These are phyloP conservation scores for Albifimbria verrucaria DNA, from an alignment of 2,329 filamentous ascomycete species.

Conservation along the genomic window DNA sequence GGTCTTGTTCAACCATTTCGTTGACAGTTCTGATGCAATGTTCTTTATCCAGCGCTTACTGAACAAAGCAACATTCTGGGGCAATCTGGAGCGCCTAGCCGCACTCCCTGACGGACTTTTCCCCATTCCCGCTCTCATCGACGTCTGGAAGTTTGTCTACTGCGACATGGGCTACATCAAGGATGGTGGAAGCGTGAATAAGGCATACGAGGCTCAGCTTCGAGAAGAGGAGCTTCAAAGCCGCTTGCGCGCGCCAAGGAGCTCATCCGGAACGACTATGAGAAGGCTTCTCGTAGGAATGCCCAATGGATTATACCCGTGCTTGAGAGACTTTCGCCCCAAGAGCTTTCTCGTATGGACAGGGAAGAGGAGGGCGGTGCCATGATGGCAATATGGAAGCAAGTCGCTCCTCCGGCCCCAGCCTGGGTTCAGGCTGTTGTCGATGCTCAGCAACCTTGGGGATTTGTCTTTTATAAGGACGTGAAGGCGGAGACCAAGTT, in stretches of 20 bases:
- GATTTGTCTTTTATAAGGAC: slow-evolving; percentile 13
- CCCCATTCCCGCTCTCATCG: background rate
- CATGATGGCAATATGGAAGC: slow-evolving; percentile 7
- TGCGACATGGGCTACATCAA: background rate
- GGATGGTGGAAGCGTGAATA: background rate
- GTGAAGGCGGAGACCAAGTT: slow-evolving; percentile 6
- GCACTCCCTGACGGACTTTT: background rate
- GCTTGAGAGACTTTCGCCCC: slow-evolving; percentile 3
- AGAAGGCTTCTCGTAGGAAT: slow-evolving; percentile 11
- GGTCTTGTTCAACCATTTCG: background rate
- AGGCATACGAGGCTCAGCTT: slow-evolving; percentile 8
- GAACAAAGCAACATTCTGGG: background rate
- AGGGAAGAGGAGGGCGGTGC: background rate
- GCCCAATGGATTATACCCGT: slow-evolving; percentile 13
- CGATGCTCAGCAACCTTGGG: slow-evolving; percentile 7
- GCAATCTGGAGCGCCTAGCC: background rate
- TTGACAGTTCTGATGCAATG: background rate
- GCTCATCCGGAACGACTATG: background rate
- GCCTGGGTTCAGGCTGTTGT: slow-evolving; percentile 10
- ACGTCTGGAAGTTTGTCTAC: background rate
- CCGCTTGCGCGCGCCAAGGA: slow-evolving; percentile 8
- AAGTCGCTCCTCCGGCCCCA: slow-evolving; percentile 13
- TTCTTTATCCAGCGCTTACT: background rate
- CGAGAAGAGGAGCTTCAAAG: slow-evolving; percentile 11
- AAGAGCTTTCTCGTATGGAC: slow-evolving; percentile 1